phyloP scores from a whole-genome alignment of 352 stramenopile genomes.

The Phytophthora aleatoria region DNA sequence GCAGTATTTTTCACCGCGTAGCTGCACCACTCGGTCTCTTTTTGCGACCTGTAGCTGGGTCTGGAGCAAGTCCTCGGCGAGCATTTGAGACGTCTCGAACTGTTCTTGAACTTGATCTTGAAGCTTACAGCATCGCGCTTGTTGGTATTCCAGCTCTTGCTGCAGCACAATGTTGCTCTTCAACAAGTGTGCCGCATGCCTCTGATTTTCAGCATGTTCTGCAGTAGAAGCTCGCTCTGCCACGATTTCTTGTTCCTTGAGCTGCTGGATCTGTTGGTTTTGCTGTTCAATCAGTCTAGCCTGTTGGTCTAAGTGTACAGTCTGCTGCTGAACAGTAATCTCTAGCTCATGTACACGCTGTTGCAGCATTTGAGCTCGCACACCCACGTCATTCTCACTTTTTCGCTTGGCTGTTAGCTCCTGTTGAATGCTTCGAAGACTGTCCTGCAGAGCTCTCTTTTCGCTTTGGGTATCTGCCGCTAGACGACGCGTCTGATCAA shows the following conservation, averaged over 20 bases:
- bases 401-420: neutral
- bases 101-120: slow-evolving; percentile 11
- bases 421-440: slow-evolving; percentile 14
- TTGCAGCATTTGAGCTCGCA: slow-evolving; percentile 1
- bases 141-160: slow-evolving; percentile 17
- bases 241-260: slow-evolving; percentile 16
- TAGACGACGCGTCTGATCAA: slow-evolving; percentile 2
- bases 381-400: neutral
- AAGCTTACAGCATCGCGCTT: neutral
- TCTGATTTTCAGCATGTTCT: slow-evolving; percentile 30
- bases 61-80: slow-evolving; percentile 30
- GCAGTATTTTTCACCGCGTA: slow-evolving; percentile 32
- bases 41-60: neutral
- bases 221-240: slow-evolving; percentile 3
- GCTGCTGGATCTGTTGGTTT: slow-evolving; percentile 31
- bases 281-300: slow-evolving; percentile 29
- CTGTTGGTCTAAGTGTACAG: slow-evolving; percentile 23
- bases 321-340: slow-evolving; percentile 11
- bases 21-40: slow-evolving; percentile 10
- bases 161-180: slow-evolving; percentile 35
- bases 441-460: slow-evolving; percentile 9
- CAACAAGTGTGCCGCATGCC: slow-evolving; percentile 40
- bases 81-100: slow-evolving; percentile 22
- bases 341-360: slow-evolving; percentile 13
- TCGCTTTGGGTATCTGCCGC: slow-evolving; percentile 10